Conservation (phyloP, 805 yeast species). For the Saccharomycopsis sp. region DNA sequence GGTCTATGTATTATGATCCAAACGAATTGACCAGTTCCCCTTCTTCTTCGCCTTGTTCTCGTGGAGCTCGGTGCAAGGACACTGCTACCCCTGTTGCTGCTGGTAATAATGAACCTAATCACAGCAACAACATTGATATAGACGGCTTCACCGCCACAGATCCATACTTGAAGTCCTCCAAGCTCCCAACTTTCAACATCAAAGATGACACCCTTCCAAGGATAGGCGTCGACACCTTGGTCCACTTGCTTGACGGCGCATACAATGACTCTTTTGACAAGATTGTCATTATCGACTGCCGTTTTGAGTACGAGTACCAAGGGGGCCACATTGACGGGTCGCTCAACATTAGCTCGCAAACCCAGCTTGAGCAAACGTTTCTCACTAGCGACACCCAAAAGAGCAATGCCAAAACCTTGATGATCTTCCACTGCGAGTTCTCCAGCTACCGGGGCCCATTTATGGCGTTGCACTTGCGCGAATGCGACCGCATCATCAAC, state of each 20-base stretch:
- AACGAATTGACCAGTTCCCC: conserved; percentile 37
- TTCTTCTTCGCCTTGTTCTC: too few relatives aligned
- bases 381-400: conserved; percentile 23
- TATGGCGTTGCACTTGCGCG: conserved; percentile 79
- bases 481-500: conserved; percentile 70
- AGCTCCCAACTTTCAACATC: conserved; percentile 35
- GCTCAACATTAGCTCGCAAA: conserved; percentile 62
- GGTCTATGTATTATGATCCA: conserved; percentile 60
- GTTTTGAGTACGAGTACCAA: conserved; percentile 83
- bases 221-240: conserved; percentile 36
- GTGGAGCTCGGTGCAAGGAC: too few relatives aligned
- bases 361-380: conserved; percentile 54
- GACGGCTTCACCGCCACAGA: conserved; percentile 8
- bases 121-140: conserved; percentile 18
- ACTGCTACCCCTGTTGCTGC: too few relatives aligned
- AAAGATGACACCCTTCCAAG: conserved; percentile 50
- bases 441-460: conserved; percentile 90
- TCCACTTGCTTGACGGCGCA: conserved; percentile 31
- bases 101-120: conserved; percentile 7
- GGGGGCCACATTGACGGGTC: conserved; percentile 93
- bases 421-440: conserved; percentile 92
- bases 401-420: conserved; percentile 33
- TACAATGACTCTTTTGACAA: conserved; percentile 44
- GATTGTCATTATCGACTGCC: conserved; percentile 66
- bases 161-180: conserved; percentile 24